These are phyloP conservation scores for Penicillium silybi DNA, from an alignment of 495 filamentous ascomycete genomes.

Conservation along the genomic window DNA sequence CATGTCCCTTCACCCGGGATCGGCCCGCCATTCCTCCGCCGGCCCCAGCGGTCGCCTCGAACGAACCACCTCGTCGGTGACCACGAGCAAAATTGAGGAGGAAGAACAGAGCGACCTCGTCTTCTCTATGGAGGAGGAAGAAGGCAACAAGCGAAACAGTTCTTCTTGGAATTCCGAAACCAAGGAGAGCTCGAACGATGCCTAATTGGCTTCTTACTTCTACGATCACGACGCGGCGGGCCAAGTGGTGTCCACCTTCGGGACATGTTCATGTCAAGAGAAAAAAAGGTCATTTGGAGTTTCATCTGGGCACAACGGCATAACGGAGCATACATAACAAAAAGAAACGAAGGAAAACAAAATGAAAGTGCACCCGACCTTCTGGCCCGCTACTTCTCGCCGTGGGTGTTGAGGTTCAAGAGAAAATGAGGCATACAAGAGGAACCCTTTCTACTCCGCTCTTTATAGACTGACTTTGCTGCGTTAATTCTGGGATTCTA, in stretches of 20 bases:
- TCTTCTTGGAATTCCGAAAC: constrained; percentile 29
- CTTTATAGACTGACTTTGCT: constrained; percentile 16
- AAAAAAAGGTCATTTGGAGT: constrained; percentile 21
- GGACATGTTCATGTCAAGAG: constrained; percentile 22
- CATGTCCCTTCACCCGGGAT: constrained; percentile 45
- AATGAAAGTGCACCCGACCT: neutral
- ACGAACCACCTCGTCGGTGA: constrained; percentile 43
- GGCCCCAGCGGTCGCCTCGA: constrained; percentile 32
- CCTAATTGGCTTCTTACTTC: constrained; percentile 12
- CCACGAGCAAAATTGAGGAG: constrained; percentile 69
- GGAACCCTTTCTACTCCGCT: constrained; percentile 5
- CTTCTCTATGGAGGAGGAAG: constrained; percentile 79
- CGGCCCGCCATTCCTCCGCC: constrained; percentile 36
- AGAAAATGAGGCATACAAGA: neutral
- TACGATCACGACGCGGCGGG: constrained; percentile 21
- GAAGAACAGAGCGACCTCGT: constrained; percentile 61
- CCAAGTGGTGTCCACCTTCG: constrained; percentile 9
- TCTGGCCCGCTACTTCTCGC: neutral
- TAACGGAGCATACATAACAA: constrained; percentile 14
- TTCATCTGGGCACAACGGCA: constrained; percentile 18
- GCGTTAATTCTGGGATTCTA: neutral
- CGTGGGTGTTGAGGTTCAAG: neutral
- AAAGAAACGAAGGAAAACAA: neutral
- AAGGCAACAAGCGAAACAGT: constrained; percentile 44
- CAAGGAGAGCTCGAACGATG: constrained; percentile 17